Conservation (phyloP, 306 rosid species). For the Quercus variabilis region DNA sequence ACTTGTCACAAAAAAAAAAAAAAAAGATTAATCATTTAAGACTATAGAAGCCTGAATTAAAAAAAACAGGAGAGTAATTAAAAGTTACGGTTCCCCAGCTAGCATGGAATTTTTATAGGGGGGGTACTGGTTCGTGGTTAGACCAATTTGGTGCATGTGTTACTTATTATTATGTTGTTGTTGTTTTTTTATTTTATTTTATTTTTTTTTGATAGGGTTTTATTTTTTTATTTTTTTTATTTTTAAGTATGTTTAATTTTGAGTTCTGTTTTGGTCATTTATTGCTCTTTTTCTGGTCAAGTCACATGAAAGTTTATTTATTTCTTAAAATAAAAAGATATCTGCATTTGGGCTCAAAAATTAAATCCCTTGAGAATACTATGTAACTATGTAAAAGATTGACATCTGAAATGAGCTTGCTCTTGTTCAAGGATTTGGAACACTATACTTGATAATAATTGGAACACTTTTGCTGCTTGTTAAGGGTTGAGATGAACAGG, state of each 20-base stretch:
- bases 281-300: neutral
- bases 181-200: too few species aligned
- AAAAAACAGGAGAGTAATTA: neutral
- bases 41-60: neutral
- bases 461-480: neutral
- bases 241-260: too few species aligned
- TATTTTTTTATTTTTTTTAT: too few species aligned
- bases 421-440: neutral
- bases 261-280: neutral
- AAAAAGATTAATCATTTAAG: neutral
- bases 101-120: neutral
- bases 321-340: neutral
- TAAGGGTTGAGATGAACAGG: neutral
- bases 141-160: neutral
- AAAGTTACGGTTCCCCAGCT: neutral
- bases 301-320: neutral
- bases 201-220: too few species aligned
- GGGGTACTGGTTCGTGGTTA: neutral
- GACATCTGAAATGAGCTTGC: too few species aligned
- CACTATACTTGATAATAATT: neutral
- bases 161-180: neutral
- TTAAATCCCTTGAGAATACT: too few species aligned
- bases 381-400: too few species aligned
- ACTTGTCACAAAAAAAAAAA: too few species aligned
- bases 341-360: neutral